A percentile compares a stretch with the other conserved stretches of the same genome.
phyloP scores from a whole-genome alignment of 331 rosid genomes.

The Pyrus hybrid region DNA sequence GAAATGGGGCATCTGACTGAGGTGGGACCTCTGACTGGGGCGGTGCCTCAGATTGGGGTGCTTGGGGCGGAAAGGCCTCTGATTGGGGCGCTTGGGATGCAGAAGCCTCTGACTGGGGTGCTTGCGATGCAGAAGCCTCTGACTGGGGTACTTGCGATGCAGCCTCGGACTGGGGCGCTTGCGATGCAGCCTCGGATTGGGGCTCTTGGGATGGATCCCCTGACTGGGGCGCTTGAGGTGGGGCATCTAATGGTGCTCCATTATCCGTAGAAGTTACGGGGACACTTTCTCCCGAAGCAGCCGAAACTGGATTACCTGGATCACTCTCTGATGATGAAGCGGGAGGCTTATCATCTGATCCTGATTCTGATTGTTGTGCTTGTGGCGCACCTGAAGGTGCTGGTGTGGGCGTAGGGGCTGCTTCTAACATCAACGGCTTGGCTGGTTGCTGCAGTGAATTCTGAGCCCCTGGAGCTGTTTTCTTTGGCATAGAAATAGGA shows the following conservation, averaged over 20 bases:
- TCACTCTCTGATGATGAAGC: slow-evolving; percentile 28
- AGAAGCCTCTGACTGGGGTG: slow-evolving; percentile 17
- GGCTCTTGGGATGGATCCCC: slow-evolving; percentile 29
- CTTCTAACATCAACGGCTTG: slow-evolving; percentile 71
- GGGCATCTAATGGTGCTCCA: slow-evolving; percentile 4
- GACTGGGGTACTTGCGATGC: slow-evolving; percentile 24
- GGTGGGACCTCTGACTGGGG: slow-evolving; percentile 1
- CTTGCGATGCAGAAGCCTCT: slow-evolving; percentile 25
- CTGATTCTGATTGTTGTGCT: slow-evolving; percentile 32
- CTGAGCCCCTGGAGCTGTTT: slow-evolving; percentile 52
- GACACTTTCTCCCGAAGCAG: slow-evolving; percentile 23
- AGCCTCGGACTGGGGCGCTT: slow-evolving; percentile 18
- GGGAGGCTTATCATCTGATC: slow-evolving; percentile 19
- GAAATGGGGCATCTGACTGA: slow-evolving; percentile 27
- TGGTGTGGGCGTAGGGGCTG: slow-evolving; percentile 45
- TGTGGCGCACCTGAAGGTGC: slow-evolving; percentile 21
- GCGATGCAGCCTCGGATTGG: not conserved
- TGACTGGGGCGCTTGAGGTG: not conserved
- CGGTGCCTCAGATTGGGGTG: too few species aligned
- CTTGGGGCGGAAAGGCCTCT: slow-evolving; percentile 21
- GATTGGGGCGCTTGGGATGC: slow-evolving; percentile 6
- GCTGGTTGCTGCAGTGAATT: slow-evolving; percentile 47
- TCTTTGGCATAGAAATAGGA: slow-evolving; percentile 65
- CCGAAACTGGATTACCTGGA: slow-evolving; percentile 22
- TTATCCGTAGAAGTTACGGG: slow-evolving; percentile 12